phyloP scores from a whole-genome alignment of 108 stramenopile species.

The Fistulifera solaris region DNA sequence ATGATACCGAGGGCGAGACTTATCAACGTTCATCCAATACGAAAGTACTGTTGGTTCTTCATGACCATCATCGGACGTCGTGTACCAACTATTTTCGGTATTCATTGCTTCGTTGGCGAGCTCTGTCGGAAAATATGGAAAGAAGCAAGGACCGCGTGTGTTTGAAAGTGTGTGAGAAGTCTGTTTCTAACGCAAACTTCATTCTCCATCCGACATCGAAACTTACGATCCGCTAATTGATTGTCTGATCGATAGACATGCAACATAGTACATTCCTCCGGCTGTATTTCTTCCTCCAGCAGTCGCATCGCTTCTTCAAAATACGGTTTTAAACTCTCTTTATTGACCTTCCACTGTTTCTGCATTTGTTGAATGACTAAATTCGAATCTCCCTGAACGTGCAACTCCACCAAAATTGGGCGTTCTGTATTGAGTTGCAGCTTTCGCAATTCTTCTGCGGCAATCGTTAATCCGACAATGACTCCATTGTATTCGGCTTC shows the following conservation, averaged over 20 bases:
- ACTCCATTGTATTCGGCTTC: slow-evolving; percentile 71
- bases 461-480: slow-evolving; percentile 38
- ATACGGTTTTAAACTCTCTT: slow-evolving; percentile 26
- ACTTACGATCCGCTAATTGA: slow-evolving; percentile 52
- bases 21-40: too few species aligned
- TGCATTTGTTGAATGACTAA: slow-evolving; percentile 66
- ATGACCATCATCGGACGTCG: slow-evolving; percentile 5
- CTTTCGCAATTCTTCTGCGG: slow-evolving; percentile 10
- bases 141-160: not conserved
- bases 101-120: slow-evolving; percentile 82
- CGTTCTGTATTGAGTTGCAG: not conserved
- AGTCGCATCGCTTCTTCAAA: slow-evolving; percentile 2
- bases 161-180: not conserved
- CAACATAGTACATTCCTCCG: slow-evolving; percentile 6
- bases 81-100: slow-evolving; percentile 32
- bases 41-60: not conserved
- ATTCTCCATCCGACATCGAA: not conserved
- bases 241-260: slow-evolving; percentile 70
- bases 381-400: slow-evolving; percentile 62
- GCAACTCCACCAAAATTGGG: slow-evolving; percentile 1
- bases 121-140: slow-evolving; percentile 1
- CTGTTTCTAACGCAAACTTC: too few species aligned
- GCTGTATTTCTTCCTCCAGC: not conserved
- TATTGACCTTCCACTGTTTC: slow-evolving; percentile 49
- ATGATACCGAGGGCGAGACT: too few species aligned